These are phyloP conservation scores for Suhomyces maxii DNA, from an alignment of 1,139 yeast genomes.

Conservation along the genomic window DNA sequence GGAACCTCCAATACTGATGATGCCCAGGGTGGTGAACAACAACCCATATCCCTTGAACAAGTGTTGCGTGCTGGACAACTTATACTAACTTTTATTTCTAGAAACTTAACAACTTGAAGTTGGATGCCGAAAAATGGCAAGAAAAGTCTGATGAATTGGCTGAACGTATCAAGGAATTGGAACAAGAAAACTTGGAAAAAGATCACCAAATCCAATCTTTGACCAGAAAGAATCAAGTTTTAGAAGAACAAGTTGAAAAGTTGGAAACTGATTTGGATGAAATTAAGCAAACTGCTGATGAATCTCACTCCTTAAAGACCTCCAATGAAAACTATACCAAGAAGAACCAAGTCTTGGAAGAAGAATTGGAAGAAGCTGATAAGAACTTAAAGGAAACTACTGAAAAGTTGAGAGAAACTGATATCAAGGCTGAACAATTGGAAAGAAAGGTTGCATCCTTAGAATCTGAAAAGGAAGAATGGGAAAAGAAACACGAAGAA, in stretches of 20 bases:
- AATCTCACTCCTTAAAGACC: constrained; percentile 84
- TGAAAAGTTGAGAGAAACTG: constrained; percentile 92
- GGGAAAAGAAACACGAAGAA: constrained; percentile 92
- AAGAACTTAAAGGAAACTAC: constrained; percentile 91
- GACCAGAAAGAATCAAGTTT: constrained; percentile 85
- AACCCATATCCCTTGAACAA: neutral
- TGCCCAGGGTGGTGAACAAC: neutral
- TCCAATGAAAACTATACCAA: constrained; percentile 88
- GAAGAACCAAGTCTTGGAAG: constrained; percentile 91
- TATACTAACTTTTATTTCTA: constrained; percentile 28
- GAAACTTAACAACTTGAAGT: constrained; percentile 88
- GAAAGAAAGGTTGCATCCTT: constrained; percentile 92
- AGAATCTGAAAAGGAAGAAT: constrained; percentile 88
- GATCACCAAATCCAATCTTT: constrained; percentile 94
- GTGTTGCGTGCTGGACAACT: constrained; percentile 1
- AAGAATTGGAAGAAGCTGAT: constrained; percentile 91
- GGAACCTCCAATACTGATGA: neutral
- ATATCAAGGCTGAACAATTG: constrained; percentile 93
- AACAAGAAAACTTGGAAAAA: constrained; percentile 87
- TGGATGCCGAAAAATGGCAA: constrained; percentile 97
- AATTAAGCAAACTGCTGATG: constrained; percentile 88
- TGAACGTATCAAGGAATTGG: constrained; percentile 80
- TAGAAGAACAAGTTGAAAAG: constrained; percentile 90
- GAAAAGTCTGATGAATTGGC: constrained; percentile 90
- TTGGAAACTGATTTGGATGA: constrained; percentile 78